Conservation (phyloP, 768 basidiomycete genomes). For the Tricholoma matsutake region DNA sequence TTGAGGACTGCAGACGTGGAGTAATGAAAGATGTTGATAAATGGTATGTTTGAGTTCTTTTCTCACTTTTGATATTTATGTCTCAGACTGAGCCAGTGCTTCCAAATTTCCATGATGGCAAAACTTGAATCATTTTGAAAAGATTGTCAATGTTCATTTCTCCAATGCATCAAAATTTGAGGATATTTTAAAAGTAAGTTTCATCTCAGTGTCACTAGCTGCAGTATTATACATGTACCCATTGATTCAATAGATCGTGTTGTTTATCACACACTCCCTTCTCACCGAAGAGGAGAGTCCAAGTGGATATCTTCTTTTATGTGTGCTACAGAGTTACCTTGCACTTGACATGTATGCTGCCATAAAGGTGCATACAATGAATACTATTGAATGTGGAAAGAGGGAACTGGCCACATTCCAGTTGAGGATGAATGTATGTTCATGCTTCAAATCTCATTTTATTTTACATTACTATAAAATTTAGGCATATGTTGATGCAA, state of each 20-base stretch:
- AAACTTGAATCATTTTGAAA: constrained; percentile 25
- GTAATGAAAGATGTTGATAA: constrained; percentile 18
- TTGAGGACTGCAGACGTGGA: constrained; percentile 10
- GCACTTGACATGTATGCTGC: constrained; percentile 20
- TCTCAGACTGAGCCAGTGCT: neutral
- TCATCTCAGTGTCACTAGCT: neutral
- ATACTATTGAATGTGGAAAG: constrained; percentile 18
- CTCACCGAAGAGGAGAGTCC: constrained; percentile 12
- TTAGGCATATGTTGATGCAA: neutral
- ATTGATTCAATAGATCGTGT: constrained; percentile 13
- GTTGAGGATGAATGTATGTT: constrained; percentile 14
- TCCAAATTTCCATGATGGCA: constrained; percentile 22
- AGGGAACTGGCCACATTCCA: constrained; percentile 10
- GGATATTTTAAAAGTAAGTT: constrained; percentile 27
- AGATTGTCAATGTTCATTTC: constrained; percentile 19
- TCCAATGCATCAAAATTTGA: constrained; percentile 26
- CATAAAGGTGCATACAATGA: constrained; percentile 25
- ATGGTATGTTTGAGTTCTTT: constrained; percentile 18
- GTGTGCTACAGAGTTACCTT: constrained; percentile 19
- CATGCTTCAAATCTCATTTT: neutral
- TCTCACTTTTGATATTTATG: neutral
- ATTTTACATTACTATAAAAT: constrained; percentile 9
- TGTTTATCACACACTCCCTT: constrained; percentile 15
- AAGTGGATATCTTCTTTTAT: constrained; percentile 18
- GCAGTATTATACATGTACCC: neutral